Evolutionary conservation across 208 protist genomes (phyloP).

Genomic region (Leptomonas pyrrhocoris): DNA sequence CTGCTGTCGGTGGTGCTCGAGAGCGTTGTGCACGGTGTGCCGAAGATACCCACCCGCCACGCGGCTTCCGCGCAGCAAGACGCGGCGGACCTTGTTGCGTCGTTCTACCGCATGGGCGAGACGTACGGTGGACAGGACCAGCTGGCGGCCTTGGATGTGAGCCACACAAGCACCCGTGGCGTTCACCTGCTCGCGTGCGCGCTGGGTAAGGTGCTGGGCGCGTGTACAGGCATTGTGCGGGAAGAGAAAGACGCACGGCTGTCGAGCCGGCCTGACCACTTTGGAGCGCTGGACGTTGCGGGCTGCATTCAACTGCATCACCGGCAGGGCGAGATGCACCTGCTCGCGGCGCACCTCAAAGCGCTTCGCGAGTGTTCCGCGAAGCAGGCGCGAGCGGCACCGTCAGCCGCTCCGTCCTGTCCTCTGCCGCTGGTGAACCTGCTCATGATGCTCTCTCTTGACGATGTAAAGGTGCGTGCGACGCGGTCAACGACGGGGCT

Average conservation of each 20-base stretch:
- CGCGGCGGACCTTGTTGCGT: constrained; percentile 10
- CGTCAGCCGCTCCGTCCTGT: neutral
- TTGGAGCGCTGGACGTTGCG: constrained; percentile 44
- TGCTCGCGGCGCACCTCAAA: neutral
- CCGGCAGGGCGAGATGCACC: constrained; percentile 1
- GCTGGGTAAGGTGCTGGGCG: constrained; percentile 17
- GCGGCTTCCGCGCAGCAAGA: neutral
- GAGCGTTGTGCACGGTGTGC: constrained; percentile 8
- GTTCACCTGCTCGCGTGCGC: constrained; percentile 48
- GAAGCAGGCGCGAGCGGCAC: neutral
- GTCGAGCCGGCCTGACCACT: constrained; percentile 8
- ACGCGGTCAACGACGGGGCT: constrained; percentile 28
- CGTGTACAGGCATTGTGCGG: neutral
- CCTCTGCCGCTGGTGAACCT: constrained; percentile 19
- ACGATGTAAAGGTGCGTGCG: neutral
- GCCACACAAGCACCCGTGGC: constrained; percentile 52
- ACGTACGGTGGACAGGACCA: constrained; percentile 20
- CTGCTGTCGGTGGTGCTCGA: constrained; percentile 4
- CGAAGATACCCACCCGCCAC: neutral
- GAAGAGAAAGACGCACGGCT: neutral
- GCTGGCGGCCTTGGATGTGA: constrained; percentile 45
- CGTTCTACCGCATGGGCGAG: constrained; percentile 23
- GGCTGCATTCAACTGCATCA: constrained; percentile 45
- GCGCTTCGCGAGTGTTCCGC: neutral
- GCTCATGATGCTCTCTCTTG: constrained; percentile 16